Percentiles rank a stretch among this genome's conserved stretches.
Evolutionary conservation across 768 basidiomycete genomes (phyloP).

Genomic region (Chalciporus sphaerocephalus): DNA sequence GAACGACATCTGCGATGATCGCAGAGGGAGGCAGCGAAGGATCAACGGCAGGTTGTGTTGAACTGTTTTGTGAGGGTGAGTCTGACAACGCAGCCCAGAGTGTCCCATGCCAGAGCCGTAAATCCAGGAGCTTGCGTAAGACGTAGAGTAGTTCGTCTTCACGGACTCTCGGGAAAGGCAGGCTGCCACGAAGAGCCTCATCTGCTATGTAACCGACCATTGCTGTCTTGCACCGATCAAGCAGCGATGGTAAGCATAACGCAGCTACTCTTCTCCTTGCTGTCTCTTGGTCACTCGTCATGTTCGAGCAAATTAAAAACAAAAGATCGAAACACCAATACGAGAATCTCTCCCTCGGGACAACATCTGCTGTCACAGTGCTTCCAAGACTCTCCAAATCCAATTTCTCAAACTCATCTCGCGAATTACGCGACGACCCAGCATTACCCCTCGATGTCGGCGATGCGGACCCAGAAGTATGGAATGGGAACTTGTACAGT

Average conservation of each 20-base stretch:
- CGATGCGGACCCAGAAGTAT: slow-evolving; percentile 7
- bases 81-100: slow-evolving; percentile 73
- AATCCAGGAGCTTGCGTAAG: slow-evolving; percentile 65
- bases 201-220: slow-evolving; percentile 80
- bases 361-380: slow-evolving; percentile 50
- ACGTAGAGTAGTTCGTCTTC: slow-evolving; percentile 90
- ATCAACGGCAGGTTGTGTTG: slow-evolving; percentile 52
- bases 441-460: slow-evolving; percentile 9
- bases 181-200: slow-evolving; percentile 73
- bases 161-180: slow-evolving; percentile 83
- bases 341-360: slow-evolving; percentile 80
- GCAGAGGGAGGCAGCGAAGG: slow-evolving; percentile 43
- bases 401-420: slow-evolving; percentile 34
- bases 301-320: slow-evolving; percentile 73
- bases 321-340: slow-evolving; percentile 92
- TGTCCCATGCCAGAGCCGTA: slow-evolving; percentile 72
- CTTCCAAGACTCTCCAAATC: slow-evolving; percentile 48
- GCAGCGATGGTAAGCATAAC: slow-evolving; percentile 62
- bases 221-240: slow-evolving; percentile 69
- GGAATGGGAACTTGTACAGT: slow-evolving; percentile 41
- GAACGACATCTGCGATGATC: slow-evolving; percentile 66
- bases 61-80: slow-evolving; percentile 52
- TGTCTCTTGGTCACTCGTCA: slow-evolving; percentile 56
- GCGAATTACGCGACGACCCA: slow-evolving; percentile 11
- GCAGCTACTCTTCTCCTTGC: slow-evolving; percentile 67